A percentile compares a stretch with the other conserved stretches of the same genome.
Conservation (phyloP, 306 rosid genomes). For the Nissolia schottii region DNA sequence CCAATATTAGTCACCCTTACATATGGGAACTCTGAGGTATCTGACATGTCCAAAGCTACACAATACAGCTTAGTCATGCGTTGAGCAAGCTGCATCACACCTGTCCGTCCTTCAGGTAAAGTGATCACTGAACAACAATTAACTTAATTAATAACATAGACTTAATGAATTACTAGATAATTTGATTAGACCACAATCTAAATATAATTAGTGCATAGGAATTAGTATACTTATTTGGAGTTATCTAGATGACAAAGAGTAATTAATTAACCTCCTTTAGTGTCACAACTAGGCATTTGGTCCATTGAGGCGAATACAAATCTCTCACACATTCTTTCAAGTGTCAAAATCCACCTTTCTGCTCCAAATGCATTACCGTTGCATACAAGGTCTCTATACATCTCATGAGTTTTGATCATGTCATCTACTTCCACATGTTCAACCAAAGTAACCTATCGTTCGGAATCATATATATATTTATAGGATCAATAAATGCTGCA, state of each 20-base stretch:
- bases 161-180: neutral
- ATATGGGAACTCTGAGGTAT: constrained; percentile 39
- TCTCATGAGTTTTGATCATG: no score
- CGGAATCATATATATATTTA: no score
- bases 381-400: constrained; percentile 42
- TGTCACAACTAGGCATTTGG: constrained; percentile 13
- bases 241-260: neutral
- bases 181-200: no score
- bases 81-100: constrained; percentile 43
- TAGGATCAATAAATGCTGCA: no score
- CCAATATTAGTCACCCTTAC: constrained; percentile 28
- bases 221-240: no score
- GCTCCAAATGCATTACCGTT: constrained; percentile 53
- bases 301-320: constrained; percentile 8
- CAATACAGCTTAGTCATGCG: constrained; percentile 57
- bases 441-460: no score
- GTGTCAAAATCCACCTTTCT: constrained; percentile 59
- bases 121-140: constrained; percentile 32
- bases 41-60: constrained; percentile 42
- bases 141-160: neutral
- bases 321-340: constrained; percentile 70
- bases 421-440: no score
- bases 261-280: constrained; percentile 32
- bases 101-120: constrained; percentile 34
- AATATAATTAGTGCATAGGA: no score